Evolutionary conservation across 2,329 filamentous ascomycete genomes (phyloP).

Genomic region (Cladosporium sp.): DNA sequence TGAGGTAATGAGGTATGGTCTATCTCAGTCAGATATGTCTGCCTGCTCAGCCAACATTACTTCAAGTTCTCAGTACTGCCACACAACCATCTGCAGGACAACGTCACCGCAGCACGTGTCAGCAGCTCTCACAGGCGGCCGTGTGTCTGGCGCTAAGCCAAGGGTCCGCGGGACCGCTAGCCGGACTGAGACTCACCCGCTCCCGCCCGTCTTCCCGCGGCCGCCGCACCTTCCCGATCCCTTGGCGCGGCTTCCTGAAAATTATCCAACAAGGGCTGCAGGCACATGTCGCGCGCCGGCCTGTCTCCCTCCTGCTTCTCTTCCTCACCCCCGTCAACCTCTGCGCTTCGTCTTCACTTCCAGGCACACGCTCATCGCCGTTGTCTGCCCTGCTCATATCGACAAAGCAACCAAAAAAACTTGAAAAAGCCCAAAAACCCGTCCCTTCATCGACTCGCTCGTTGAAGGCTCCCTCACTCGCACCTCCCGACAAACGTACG

Average conservation of each 20-base stretch:
- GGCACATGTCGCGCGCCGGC: constrained; percentile 6
- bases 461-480: constrained; percentile 16
- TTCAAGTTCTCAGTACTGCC: too few relatives aligned
- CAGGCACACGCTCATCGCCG: constrained; percentile 5
- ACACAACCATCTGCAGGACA: neutral
- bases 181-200: too few relatives aligned
- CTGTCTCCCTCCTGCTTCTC: neutral
- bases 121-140: neutral
- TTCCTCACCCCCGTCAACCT: constrained; percentile 2
- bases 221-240: neutral
- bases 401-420: constrained; percentile 31
- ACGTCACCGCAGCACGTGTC: constrained; percentile 3
- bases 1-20: neutral
- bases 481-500: constrained; percentile 1
- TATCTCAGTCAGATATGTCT: neutral
- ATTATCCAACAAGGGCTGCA: neutral
- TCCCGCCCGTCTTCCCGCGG: too few relatives aligned
- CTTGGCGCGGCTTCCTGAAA: neutral
- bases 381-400: constrained; percentile 9
- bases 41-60: neutral
- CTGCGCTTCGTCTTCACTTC: neutral
- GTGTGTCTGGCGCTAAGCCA: too few relatives aligned
- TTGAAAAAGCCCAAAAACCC: constrained; percentile 32
- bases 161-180: too few relatives aligned
- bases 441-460: constrained; percentile 21